Percentiles rank a stretch among this genome's conserved stretches.
phyloP scores from a whole-genome alignment of 345 rosid genomes.

The Citrus mangshanensis region DNA sequence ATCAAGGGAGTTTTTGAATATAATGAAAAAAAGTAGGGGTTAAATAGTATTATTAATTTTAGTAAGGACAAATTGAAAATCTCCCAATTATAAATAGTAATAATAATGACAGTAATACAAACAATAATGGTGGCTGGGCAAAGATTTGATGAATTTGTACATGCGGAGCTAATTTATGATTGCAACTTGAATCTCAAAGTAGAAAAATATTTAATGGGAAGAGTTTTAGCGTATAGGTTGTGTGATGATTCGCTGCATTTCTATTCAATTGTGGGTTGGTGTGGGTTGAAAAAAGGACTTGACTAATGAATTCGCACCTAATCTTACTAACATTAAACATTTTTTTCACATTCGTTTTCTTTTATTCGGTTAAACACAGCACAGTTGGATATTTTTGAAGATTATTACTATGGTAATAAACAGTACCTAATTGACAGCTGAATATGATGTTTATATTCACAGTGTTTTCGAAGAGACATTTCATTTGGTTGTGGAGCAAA shows the following conservation, averaged over 20 bases:
- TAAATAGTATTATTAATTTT: no score
- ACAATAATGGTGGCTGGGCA: background rate
- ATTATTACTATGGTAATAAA: no score
- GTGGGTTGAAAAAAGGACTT: background rate
- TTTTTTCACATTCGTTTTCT: background rate
- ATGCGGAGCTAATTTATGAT: background rate
- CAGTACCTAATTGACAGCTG: no score
- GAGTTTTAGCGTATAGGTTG: background rate
- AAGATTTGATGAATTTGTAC: background rate
- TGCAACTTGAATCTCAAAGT: background rate
- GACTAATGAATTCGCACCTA: background rate
- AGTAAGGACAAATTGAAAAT: no score
- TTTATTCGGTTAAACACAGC: background rate
- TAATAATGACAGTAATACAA: background rate
- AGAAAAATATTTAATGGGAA: no score
- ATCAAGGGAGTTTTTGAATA: rapidly evolving
- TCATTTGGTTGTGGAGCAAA: no score
- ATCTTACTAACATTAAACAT: background rate
- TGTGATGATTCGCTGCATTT: no score
- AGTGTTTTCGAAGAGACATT: no score
- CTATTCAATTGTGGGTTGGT: background rate
- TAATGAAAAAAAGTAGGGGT: no score
- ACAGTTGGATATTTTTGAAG: background rate
- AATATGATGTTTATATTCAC: no score
- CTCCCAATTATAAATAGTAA: no score